A percentile compares a stretch with the other conserved stretches of the same genome.
phyloP scores from a whole-genome alignment of 2,329 filamentous ascomycete species.

The Xylaria arbuscula region DNA sequence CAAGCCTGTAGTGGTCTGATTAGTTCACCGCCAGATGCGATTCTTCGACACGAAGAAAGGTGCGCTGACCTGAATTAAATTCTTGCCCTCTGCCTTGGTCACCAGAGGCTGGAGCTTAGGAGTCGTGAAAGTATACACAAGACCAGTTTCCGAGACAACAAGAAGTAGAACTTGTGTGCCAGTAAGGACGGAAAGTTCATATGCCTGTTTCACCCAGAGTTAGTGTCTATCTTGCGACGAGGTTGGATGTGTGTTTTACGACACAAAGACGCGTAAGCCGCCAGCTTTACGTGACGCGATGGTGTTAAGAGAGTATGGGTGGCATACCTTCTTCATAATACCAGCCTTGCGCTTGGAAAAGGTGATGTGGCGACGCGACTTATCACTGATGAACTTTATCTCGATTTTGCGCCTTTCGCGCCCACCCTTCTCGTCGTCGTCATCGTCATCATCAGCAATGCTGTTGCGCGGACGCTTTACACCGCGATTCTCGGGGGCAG shows the following conservation, averaged over 20 bases:
- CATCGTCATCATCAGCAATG: conserved; percentile 91
- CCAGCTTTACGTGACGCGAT: conserved; percentile 38
- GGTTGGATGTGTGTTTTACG: neutral
- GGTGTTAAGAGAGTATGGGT: conserved; percentile 10
- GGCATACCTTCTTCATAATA: conserved; percentile 99
- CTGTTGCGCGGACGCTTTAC: conserved; percentile 89
- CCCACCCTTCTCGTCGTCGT: conserved; percentile 96
- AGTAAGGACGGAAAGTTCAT: conserved; percentile 96
- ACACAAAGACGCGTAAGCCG: conserved; percentile 32
- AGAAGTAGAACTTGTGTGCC: conserved; percentile 97
- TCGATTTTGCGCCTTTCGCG: conserved; percentile 99
- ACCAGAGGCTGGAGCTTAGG: conserved; percentile 98
- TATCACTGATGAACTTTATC: conserved; percentile 99
- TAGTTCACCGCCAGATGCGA: conserved; percentile 45
- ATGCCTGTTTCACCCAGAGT: conserved; percentile 71
- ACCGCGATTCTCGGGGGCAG: conserved; percentile 77
- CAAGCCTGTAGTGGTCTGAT: conserved; percentile 74
- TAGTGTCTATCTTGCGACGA: conserved; percentile 40
- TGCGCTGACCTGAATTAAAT: conserved; percentile 86
- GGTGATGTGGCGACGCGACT: conserved; percentile 98
- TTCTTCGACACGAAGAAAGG: conserved; percentile 10
- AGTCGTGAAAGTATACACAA: conserved; percentile 98
- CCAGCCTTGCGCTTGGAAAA: conserved; percentile 99
- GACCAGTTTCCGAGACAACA: conserved; percentile 95
- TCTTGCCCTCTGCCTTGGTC: conserved; percentile 99